Conservation (phyloP, 805 yeast genomes). For the Lachancea quebecensis region DNA sequence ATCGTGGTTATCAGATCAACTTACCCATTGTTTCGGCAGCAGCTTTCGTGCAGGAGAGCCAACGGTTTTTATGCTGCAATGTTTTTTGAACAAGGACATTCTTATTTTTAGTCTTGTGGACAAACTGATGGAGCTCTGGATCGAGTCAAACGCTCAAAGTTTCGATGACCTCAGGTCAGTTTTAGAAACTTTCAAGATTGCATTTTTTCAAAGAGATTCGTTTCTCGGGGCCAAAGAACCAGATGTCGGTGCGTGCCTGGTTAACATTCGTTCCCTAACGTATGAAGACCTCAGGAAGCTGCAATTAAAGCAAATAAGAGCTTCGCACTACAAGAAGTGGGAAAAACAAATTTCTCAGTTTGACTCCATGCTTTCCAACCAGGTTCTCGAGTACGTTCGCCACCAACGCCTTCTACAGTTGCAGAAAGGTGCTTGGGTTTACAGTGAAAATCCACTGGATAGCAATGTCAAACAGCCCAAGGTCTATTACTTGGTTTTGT, state of each 20-base stretch:
- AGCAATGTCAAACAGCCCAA: slow-evolving; percentile 28
- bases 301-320: slow-evolving; percentile 44
- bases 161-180: slow-evolving; percentile 45
- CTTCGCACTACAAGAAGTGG: slow-evolving; percentile 38
- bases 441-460: slow-evolving; percentile 46
- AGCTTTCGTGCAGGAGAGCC: slow-evolving; percentile 22
- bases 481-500: slow-evolving; percentile 51
- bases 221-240: slow-evolving; percentile 5
- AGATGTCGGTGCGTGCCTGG: slow-evolving; percentile 40
- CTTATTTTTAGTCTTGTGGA: slow-evolving; percentile 52
- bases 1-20: slow-evolving; percentile 27
- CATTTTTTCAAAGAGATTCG: slow-evolving; percentile 2
- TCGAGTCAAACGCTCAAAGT: slow-evolving; percentile 44
- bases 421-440: slow-evolving; percentile 78
- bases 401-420: slow-evolving; percentile 69
- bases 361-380: slow-evolving; percentile 42
- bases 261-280: slow-evolving; percentile 36
- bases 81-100: slow-evolving; percentile 38
- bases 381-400: slow-evolving; percentile 62
- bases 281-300: slow-evolving; percentile 46
- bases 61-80: slow-evolving; percentile 25
- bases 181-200: slow-evolving; percentile 31
- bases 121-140: slow-evolving; percentile 58
- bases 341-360: slow-evolving; percentile 40
- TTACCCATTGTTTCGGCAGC: slow-evolving; percentile 22